Evolutionary conservation across 192 early-diverging fungal species (phyloP), one percentile per base, ranked within the genome.

Genomic region (Coemansia umbellata): DNA sequence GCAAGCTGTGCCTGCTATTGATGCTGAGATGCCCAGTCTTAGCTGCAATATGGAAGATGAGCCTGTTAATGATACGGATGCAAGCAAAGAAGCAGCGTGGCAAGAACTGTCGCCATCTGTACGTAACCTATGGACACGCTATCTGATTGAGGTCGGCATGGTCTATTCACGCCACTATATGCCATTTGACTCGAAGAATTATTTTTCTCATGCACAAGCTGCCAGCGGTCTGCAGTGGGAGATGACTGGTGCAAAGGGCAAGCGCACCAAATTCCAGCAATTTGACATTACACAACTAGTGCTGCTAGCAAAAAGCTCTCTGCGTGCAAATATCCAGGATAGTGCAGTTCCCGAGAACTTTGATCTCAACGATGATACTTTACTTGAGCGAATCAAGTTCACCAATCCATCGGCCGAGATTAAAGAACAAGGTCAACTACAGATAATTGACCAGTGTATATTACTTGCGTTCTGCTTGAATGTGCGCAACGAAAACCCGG

Each of bases 401-500:
- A 79, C 84, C 2, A 77, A 82, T 22, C 45, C 66, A 30, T 75
- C 70, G 8, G 32, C 63, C 19, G 70, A 76, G 31, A 55, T 68
- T 7, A 67, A 69, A 27, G 73, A 75, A 31, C 66, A 89, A 55
- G 84, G 83, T 14, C 89, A 88, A 44, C 78, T 97, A 8, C 74
- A 81, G 18, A 66, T 81, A 11, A 81, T 93, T 31, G 94, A 99
- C 73, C 91, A 96, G 60, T 88, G 87, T 43, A 81, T 99, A 26
- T 66, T 99, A 36, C 79, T 99, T 21, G 89, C 92, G 42, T 87
- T 84, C 47, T 89, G 93, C 67, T 59, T 95, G 37, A 94, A 99
- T 64, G 88, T 99, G 56, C 91, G 93, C 49, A 96, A 96, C 77
- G 89, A 87, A 23, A 99, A 95, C 52, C 93, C 94, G 8, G 82